Conservation (phyloP, 345 rosid genomes). For the Draba incana region DNA sequence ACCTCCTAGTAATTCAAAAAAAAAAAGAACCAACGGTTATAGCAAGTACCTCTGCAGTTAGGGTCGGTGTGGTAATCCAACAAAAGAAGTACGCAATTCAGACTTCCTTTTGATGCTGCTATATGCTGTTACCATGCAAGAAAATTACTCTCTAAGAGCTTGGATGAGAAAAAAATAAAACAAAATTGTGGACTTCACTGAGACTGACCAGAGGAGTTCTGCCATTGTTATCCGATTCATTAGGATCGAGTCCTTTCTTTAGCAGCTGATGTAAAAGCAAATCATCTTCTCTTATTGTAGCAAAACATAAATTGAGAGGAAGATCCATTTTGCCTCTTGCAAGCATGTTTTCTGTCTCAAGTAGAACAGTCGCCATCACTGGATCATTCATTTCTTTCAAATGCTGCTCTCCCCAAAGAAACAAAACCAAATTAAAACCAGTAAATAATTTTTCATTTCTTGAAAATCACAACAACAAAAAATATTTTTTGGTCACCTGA, state of each 20-base stretch:
- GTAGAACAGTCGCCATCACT: conserved; percentile 61
- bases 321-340: conserved; percentile 79
- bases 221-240: conserved; percentile 75
- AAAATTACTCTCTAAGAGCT: background rate
- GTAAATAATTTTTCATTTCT: background rate
- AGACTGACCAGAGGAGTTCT: conserved; percentile 86
- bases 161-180: background rate
- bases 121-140: conserved; percentile 60
- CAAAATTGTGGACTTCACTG: conserved; percentile 16
- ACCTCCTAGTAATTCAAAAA: no score
- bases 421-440: conserved; percentile 1
- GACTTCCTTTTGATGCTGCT: conserved; percentile 77
- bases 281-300: conserved; percentile 84
- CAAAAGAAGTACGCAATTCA: conserved; percentile 71
- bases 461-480: background rate
- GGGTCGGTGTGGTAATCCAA: conserved; percentile 71
- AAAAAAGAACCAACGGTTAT: background rate
- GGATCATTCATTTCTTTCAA: conserved; percentile 77
- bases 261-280: conserved; percentile 70
- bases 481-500: conserved; percentile 51
- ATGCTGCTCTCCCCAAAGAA: conserved; percentile 46
- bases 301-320: conserved; percentile 73
- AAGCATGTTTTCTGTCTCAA: conserved; percentile 78
- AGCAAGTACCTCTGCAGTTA: conserved; percentile 63
- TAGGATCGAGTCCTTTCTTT: conserved; percentile 81